Evolutionary conservation across 2,329 filamentous ascomycete genomes (phyloP).

Genomic region (Verticillium klebahnii): DNA sequence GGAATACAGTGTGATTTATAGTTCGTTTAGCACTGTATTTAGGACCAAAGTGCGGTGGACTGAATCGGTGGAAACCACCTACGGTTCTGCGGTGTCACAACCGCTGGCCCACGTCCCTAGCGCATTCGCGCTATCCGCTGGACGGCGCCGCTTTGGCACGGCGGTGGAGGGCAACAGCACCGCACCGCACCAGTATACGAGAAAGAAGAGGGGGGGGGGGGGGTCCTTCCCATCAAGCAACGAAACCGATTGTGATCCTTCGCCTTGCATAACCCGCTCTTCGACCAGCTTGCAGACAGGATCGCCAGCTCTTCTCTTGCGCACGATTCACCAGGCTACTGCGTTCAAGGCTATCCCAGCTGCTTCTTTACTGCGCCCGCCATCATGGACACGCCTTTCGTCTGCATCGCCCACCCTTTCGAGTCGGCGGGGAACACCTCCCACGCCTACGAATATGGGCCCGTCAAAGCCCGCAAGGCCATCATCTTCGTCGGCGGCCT

Average conservation of each 20-base stretch:
- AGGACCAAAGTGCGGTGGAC: background rate
- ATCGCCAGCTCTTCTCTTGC: background rate
- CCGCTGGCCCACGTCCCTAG: background rate
- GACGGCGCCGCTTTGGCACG: background rate
- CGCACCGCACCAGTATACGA: background rate
- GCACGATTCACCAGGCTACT: background rate
- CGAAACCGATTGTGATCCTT: background rate
- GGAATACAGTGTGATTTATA: no score
- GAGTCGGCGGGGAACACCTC: conserved; percentile 32
- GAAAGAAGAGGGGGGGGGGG: background rate
- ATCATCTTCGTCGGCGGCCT: conserved; percentile 69
- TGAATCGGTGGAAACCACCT: background rate
- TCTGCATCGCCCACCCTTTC: conserved; percentile 39
- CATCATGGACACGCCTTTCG: conserved; percentile 3
- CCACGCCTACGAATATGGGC: conserved; percentile 44
- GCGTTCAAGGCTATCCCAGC: background rate
- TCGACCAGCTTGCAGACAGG: background rate
- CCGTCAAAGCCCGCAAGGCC: conserved; percentile 43
- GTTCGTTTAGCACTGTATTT: background rate
- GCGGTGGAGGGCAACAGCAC: background rate
- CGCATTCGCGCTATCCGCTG: background rate
- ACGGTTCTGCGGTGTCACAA: background rate
- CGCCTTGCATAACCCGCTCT: background rate
- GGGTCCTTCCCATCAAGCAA: background rate
- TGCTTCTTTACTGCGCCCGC: conserved; percentile 6